Base-by-base conservation (phyloP, 2,329 filamentous ascomycete species). In the Aspergillus quadrilineatus region DNA sequence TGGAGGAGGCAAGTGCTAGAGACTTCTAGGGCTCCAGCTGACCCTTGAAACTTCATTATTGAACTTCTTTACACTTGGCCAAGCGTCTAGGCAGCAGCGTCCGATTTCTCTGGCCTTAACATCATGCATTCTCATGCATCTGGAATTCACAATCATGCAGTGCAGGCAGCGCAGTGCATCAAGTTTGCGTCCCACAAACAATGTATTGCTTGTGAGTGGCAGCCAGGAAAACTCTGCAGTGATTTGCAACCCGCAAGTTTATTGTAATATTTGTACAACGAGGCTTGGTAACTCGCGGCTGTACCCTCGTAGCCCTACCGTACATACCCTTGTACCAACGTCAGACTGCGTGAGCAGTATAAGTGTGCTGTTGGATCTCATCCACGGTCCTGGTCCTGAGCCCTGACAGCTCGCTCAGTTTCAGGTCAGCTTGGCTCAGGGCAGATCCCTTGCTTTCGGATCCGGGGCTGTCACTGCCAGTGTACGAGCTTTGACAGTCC, bases 281-380 rank as follows among this genome's bases (percentile, higher is more conserved):
- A 49, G 39, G 22, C 47, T 22, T 50, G 47, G 47, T 50, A 50
- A 29, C 34, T 41, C n/a, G 39, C 47, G 17, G 47, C 17, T 28
- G 37, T 28, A 22, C 9, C 34, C 39, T 50, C 34, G 15, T 50
- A 50, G 17, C 22, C 47, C 26, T 50, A 29, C 17, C 10, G 6
- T 15, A 12, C 17, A 42, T n/a, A 14, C 14, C 42, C 9, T 28
- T 44, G 42, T 4, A 26, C 43, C 28, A 14, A 29, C 28, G 43
- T 26, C 5, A 9, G 43, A 45, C 43, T 30, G 28, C 28, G 28
- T 12, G 14, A 45, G 28, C 9, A 45, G 22, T 45, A 45, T 44
- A 30, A 45, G 43, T 37, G 9, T 37, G 34, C 9, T 5, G 28
- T 22, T 30, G 26, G 10, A n/a, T 29, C 26, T 45, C 43, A 45